Evolutionary conservation across 2,329 filamentous ascomycete species (phyloP).

Genomic region (Colletotrichum sojae): DNA sequence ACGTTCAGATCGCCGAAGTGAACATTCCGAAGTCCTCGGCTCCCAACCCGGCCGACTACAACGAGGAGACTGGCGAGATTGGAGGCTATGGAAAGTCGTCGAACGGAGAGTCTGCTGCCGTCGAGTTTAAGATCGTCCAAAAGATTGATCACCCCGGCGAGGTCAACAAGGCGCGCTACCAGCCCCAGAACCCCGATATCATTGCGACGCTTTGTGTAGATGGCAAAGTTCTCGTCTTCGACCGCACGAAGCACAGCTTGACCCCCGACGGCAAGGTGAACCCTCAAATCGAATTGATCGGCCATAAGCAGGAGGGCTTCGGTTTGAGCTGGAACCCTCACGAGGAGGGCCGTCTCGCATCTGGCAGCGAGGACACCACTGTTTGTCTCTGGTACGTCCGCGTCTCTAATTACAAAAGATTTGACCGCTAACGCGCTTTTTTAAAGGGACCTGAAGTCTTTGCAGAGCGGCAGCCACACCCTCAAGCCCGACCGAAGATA

Average conservation of each 20-base stretch:
- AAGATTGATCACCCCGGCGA: slow-evolving; percentile 97
- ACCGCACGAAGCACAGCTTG: slow-evolving; percentile 92
- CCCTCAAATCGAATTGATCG: slow-evolving; percentile 86
- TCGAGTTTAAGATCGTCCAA: slow-evolving; percentile 94
- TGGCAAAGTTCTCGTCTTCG: slow-evolving; percentile 91
- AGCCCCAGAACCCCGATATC: slow-evolving; percentile 96
- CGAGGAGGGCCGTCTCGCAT: slow-evolving; percentile 83
- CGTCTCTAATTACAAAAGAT: not conserved
- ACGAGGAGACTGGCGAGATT: slow-evolving; percentile 92
- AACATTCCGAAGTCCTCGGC: slow-evolving; percentile 86
- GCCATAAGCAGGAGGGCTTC: slow-evolving; percentile 91
- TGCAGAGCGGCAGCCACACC: slow-evolving; percentile 77
- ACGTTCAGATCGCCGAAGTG: slow-evolving; percentile 93
- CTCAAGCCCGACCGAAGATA: slow-evolving; percentile 82
- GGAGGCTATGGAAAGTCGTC: slow-evolving; percentile 87
- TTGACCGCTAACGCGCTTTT: slow-evolving; percentile 41
- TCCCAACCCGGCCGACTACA: slow-evolving; percentile 86
- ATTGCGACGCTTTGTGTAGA: slow-evolving; percentile 94
- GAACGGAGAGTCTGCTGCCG: slow-evolving; percentile 72
- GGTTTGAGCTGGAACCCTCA: slow-evolving; percentile 94
- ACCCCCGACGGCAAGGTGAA: slow-evolving; percentile 81
- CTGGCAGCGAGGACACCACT: slow-evolving; percentile 92
- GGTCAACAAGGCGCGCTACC: slow-evolving; percentile 98
- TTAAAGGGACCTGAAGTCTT: slow-evolving; percentile 82
- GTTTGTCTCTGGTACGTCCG: slow-evolving; percentile 85